Conservation (phyloP, 1,139 yeast genomes). For the Kodamaea suecica region DNA sequence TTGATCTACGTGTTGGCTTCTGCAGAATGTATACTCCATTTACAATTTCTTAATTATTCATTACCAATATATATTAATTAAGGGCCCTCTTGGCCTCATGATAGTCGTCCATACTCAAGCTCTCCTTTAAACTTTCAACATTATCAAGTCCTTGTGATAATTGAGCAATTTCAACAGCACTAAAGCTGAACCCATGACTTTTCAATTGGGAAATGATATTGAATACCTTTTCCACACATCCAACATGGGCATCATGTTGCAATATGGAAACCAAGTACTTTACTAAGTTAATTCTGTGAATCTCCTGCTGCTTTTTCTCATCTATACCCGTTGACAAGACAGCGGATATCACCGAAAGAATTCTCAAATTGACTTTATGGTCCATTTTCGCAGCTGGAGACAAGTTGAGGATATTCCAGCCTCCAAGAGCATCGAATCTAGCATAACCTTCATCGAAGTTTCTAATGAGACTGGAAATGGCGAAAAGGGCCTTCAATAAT, state of each 20-base stretch:
- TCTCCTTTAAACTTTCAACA: slow-evolving; percentile 45
- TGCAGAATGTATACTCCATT: too few relatives aligned
- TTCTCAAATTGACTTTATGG: slow-evolving; percentile 48
- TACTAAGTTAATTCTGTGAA: slow-evolving; percentile 43
- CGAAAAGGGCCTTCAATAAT: slow-evolving; percentile 67
- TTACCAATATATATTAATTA: too few relatives aligned
- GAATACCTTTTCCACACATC: slow-evolving; percentile 60
- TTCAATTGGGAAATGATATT: slow-evolving; percentile 51
- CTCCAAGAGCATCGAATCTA: slow-evolving; percentile 53
- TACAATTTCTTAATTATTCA: too few relatives aligned
- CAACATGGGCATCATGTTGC: slow-evolving; percentile 40
- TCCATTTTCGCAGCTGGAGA: slow-evolving; percentile 16
- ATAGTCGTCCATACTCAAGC: slow-evolving; percentile 52
- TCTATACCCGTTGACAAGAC: slow-evolving; percentile 51
- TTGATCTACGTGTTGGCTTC: too few relatives aligned
- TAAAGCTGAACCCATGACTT: slow-evolving; percentile 44
- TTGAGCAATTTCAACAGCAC: slow-evolving; percentile 39
- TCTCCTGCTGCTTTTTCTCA: slow-evolving; percentile 32
- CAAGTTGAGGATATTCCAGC: slow-evolving; percentile 51
- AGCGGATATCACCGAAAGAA: slow-evolving; percentile 56
- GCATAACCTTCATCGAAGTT: slow-evolving; percentile 60
- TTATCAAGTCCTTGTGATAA: slow-evolving; percentile 28
- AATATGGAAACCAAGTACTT: slow-evolving; percentile 36
- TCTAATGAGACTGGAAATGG: slow-evolving; percentile 71
- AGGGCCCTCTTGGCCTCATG: slow-evolving; percentile 37